Evolutionary conservation across 768 basidiomycete species (phyloP).

Genomic region (Tricholoma saponaceum): DNA sequence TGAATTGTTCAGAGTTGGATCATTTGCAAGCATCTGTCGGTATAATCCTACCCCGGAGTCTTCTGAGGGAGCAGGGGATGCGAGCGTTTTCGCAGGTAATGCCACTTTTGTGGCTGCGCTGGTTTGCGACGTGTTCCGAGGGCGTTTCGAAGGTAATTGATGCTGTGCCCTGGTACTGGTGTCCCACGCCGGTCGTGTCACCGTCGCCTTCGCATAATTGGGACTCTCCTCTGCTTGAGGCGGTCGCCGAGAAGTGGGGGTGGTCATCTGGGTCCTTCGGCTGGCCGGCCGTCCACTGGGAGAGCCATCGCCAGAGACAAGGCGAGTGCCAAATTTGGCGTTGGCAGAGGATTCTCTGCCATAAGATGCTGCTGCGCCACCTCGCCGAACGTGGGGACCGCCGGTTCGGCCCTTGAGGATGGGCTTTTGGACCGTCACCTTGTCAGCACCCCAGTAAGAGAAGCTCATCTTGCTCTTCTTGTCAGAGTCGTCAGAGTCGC

Average conservation of each 20-base stretch:
- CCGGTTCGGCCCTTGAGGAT: conserved; percentile 46
- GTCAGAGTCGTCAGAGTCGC: conserved; percentile 81
- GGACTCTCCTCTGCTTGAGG: conserved; percentile 59
- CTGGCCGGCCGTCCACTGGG: conserved; percentile 53
- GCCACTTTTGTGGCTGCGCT: conserved; percentile 52
- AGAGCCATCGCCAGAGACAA: conserved; percentile 60
- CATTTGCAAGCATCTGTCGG: conserved; percentile 75
- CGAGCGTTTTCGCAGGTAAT: conserved; percentile 38
- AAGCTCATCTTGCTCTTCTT: conserved; percentile 93
- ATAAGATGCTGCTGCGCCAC: conserved; percentile 50
- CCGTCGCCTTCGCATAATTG: conserved; percentile 63
- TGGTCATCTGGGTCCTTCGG: conserved; percentile 52
- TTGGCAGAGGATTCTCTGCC: conserved; percentile 82
- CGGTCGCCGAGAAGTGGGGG: conserved; percentile 40
- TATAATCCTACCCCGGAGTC: conserved; percentile 85
- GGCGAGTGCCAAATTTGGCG: conserved; percentile 87
- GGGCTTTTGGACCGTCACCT: conserved; percentile 83
- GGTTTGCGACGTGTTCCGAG: conserved; percentile 70
- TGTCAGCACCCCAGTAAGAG: conserved; percentile 92
- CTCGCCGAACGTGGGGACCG: conserved; percentile 37
- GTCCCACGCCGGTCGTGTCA: conserved; percentile 75
- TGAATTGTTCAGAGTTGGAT: conserved; percentile 57
- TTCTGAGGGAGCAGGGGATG: conserved; percentile 73
- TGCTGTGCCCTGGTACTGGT: conserved; percentile 48
- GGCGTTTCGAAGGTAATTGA: conserved; percentile 47